Evolutionary conservation across 2,329 filamentous ascomycete species (phyloP).

Genomic region (Phialophora tarda): DNA sequence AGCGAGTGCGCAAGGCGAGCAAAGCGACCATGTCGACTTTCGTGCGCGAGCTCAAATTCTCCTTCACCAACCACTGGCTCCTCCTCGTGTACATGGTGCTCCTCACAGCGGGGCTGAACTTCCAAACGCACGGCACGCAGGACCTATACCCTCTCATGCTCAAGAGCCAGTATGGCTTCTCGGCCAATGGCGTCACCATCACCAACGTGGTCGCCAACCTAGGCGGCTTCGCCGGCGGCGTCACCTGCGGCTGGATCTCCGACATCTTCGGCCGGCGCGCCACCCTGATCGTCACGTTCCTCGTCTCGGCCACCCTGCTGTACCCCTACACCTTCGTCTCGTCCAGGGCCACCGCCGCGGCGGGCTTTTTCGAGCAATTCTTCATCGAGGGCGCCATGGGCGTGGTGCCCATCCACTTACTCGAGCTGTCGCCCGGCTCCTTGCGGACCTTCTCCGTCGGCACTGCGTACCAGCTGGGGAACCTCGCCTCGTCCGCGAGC

Average conservation of each 20-base stretch:
- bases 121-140: conserved; percentile 68
- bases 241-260: conserved; percentile 68
- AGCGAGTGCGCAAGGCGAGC: conserved; percentile 64
- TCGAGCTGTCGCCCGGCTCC: conserved; percentile 66
- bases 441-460: conserved; percentile 69
- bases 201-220: conserved; percentile 75
- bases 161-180: conserved; percentile 62
- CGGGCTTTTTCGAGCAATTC: conserved; percentile 84
- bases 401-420: conserved; percentile 72
- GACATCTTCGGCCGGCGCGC: conserved; percentile 73
- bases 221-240: conserved; percentile 72
- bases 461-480: conserved; percentile 68
- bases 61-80: conserved; percentile 78
- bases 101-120: conserved; percentile 90
- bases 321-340: conserved; percentile 80
- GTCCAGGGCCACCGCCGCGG: conserved; percentile 70
- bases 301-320: conserved; percentile 74
- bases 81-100: conserved; percentile 80
- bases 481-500: conserved; percentile 65
- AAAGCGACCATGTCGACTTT: conserved; percentile 71
- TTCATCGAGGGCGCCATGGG: conserved; percentile 79
- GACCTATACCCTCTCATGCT: conserved; percentile 68
- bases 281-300: conserved; percentile 67
- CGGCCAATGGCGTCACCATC: conserved; percentile 66
- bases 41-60: conserved; percentile 75